Percentiles rank a stretch among this genome's conserved stretches.
These are phyloP conservation scores for Elaeagnus macrophylla DNA, from an alignment of 306 rosid species.

Conservation along the genomic window DNA sequence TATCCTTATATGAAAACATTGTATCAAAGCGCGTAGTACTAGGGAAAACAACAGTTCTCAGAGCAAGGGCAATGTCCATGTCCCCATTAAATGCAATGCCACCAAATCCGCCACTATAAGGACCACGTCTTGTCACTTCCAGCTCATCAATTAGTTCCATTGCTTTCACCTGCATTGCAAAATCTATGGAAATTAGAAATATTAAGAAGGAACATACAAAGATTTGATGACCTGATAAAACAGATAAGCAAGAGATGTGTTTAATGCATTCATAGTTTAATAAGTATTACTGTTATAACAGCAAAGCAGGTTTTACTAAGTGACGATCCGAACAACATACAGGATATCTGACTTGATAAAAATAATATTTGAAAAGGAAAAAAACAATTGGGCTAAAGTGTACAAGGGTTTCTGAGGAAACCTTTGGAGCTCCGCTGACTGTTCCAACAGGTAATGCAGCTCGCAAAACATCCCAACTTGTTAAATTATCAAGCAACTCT, in stretches of 20 bases:
- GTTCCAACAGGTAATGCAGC: slow-evolving; percentile 95
- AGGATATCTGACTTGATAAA: too few species aligned
- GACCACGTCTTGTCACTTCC: slow-evolving; percentile 86
- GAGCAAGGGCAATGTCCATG: slow-evolving; percentile 90
- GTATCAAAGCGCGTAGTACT: slow-evolving; percentile 67
- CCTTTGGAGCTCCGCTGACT: slow-evolving; percentile 99
- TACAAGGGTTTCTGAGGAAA: slow-evolving; percentile 12
- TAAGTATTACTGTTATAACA: too few species aligned
- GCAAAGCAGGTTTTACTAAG: background rate
- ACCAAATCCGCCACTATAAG: slow-evolving; percentile 96
- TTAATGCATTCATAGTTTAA: too few species aligned
- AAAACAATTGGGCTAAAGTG: background rate
- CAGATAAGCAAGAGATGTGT: too few species aligned
- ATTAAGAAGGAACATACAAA: background rate
- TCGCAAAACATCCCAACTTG: slow-evolving; percentile 88
- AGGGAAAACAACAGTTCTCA: slow-evolving; percentile 85
- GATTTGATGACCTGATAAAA: background rate
- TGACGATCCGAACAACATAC: background rate
- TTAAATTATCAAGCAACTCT: slow-evolving; percentile 60
- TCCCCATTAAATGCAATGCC: slow-evolving; percentile 78
- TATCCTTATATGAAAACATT: slow-evolving; percentile 79
- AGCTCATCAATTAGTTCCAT: slow-evolving; percentile 95
- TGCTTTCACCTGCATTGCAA: slow-evolving; percentile 74
- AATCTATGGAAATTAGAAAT: slow-evolving; percentile 9
- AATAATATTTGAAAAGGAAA: too few species aligned